phyloP scores from a whole-genome alignment of 2,329 filamentous ascomycete genomes.

The Botrytis pseudocinerea region DNA sequence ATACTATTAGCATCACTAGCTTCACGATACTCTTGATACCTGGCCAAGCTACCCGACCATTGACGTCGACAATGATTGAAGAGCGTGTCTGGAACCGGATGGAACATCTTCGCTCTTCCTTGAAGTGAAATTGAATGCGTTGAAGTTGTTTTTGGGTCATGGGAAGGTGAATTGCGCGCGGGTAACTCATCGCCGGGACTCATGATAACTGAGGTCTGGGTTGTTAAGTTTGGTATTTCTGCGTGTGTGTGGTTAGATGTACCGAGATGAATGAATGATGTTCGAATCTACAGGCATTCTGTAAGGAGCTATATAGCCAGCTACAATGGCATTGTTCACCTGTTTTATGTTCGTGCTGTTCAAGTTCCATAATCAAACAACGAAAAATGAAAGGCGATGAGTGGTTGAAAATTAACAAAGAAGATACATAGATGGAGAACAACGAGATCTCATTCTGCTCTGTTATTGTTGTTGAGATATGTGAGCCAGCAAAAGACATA shows the following conservation, averaged over 20 bases:
- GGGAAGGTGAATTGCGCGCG: conserved; percentile 3
- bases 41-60: neutral
- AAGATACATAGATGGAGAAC: neutral
- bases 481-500: neutral
- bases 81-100: neutral
- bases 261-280: neutral
- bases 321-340: neutral
- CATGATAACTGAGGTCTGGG: neutral
- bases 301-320: neutral
- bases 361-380: neutral
- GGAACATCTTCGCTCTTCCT: conserved; percentile 13
- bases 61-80: neutral
- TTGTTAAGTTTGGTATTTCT: neutral
- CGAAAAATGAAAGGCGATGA: neutral
- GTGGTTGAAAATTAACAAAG: neutral
- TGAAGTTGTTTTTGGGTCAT: conserved; percentile 6
- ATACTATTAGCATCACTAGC: neutral
- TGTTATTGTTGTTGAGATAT: neutral
- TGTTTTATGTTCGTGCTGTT: neutral
- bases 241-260: neutral
- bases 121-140: neutral
- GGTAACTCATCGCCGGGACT: neutral
- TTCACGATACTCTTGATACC: neutral
- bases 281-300: neutral
- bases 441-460: neutral